phyloP scores from a whole-genome alignment of 306 rosid species.

The Rosa rugosa region DNA sequence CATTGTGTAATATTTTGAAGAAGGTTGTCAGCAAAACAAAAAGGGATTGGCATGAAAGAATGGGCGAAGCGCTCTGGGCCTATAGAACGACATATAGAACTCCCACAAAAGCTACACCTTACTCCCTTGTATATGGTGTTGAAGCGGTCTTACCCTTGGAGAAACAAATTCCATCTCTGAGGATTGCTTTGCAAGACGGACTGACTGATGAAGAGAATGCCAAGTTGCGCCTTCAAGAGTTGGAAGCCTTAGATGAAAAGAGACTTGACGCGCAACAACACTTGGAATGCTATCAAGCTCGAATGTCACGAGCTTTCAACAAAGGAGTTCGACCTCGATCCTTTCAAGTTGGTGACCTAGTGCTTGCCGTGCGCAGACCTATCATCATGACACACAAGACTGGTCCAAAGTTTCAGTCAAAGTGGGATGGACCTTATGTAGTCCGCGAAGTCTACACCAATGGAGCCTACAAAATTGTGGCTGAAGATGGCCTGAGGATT shows the following conservation, averaged over 20 bases:
- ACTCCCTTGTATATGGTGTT: neutral
- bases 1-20: neutral
- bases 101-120: neutral
- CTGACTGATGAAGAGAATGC: neutral
- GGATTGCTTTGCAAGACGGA: neutral
- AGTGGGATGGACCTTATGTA: neutral
- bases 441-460: neutral
- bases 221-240: neutral
- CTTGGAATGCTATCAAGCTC: too few relatives aligned
- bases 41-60: neutral
- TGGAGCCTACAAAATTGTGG: neutral
- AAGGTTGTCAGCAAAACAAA: neutral
- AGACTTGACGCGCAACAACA: neutral
- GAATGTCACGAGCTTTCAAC: too few relatives aligned
- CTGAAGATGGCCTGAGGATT: neutral
- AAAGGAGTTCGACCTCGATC: too few relatives aligned
- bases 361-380: too few relatives aligned
- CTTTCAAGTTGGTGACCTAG: too few relatives aligned
- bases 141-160: neutral
- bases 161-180: neutral
- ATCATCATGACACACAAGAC: too few relatives aligned
- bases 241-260: neutral
- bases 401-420: too few relatives aligned
- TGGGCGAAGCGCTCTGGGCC: neutral
- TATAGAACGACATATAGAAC: neutral